Conservation (phyloP, 2,329 filamentous ascomycete species). For the Bertia moriformis region DNA sequence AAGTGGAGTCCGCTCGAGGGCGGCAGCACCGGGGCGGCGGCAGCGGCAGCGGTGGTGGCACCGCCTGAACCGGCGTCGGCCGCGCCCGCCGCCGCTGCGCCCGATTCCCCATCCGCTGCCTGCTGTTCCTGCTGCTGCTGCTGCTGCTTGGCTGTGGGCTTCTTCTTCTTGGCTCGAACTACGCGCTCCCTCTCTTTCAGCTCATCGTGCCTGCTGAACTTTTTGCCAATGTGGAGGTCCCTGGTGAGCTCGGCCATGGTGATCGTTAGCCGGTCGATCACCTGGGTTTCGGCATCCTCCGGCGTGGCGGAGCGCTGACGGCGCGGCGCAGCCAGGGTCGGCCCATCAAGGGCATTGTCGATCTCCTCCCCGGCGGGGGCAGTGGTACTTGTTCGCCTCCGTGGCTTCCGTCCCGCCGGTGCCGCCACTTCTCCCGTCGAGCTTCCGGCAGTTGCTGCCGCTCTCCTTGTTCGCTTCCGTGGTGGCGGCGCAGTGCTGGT, state of each 20-base stretch:
- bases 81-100: background rate
- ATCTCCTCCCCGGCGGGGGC: constrained; percentile 10
- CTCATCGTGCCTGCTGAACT: constrained; percentile 60
- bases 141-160: constrained; percentile 7
- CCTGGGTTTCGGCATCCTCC: constrained; percentile 43
- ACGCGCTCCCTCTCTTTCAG: constrained; percentile 50
- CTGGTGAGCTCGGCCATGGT: constrained; percentile 62
- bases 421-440: background rate
- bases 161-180: constrained; percentile 14
- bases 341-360: constrained; percentile 7
- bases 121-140: constrained; percentile 8
- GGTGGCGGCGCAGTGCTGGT: too few species aligned
- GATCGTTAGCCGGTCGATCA: constrained; percentile 50
- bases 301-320: constrained; percentile 37
- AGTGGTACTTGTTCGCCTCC: constrained; percentile 4
- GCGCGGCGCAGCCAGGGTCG: constrained; percentile 10
- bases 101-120: constrained; percentile 1
- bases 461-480: constrained; percentile 16
- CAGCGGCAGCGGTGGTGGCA: background rate
- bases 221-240: constrained; percentile 58
- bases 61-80: too few species aligned
- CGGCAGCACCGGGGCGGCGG: background rate
- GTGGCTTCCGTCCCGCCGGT: too few species aligned
- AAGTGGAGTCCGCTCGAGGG: constrained; percentile 30
- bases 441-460: constrained; percentile 10